Conservation (phyloP, 148 eudicot genomes). For the Simmondsia chinensis region DNA sequence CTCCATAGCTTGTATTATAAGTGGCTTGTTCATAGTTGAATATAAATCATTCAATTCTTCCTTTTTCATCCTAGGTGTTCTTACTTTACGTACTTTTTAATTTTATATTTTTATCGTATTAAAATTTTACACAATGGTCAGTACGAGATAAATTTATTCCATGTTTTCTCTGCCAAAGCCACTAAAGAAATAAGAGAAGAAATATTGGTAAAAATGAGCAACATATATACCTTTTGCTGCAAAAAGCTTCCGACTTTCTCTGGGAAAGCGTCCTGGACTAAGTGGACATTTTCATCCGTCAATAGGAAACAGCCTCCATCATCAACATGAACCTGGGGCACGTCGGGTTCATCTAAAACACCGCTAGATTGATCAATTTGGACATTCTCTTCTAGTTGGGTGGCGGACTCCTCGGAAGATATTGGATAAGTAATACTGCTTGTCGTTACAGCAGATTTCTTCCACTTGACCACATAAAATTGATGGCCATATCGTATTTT, state of each 20-base stretch:
- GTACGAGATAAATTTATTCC: no score
- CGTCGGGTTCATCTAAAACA: slow-evolving; percentile 47
- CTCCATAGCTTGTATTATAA: no score
- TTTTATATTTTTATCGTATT: no score
- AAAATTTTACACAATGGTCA: no score
- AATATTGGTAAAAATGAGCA: background rate
- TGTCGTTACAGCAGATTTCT: slow-evolving; percentile 24
- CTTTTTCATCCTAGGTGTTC: no score
- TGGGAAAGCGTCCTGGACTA: slow-evolving; percentile 70
- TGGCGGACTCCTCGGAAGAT: slow-evolving; percentile 25
- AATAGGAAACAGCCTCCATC: slow-evolving; percentile 45
- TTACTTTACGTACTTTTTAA: no score
- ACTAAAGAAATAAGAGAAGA: background rate
- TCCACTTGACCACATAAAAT: slow-evolving; percentile 70
- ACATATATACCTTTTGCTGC: slow-evolving; percentile 47
- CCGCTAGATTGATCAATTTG: slow-evolving; percentile 22
- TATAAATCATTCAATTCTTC: background rate
- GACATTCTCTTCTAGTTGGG: slow-evolving; percentile 16
- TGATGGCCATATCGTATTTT: slow-evolving; percentile 65
- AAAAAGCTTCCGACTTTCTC: slow-evolving; percentile 41
- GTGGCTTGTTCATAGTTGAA: no score
- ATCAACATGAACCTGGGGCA: slow-evolving; percentile 36
- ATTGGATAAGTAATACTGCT: slow-evolving; percentile 10
- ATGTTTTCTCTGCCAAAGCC: no score
- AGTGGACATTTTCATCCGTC: slow-evolving; percentile 75